Conservation (phyloP, 139 green algal species). For the Tetradesmus lagerheimii region DNA sequence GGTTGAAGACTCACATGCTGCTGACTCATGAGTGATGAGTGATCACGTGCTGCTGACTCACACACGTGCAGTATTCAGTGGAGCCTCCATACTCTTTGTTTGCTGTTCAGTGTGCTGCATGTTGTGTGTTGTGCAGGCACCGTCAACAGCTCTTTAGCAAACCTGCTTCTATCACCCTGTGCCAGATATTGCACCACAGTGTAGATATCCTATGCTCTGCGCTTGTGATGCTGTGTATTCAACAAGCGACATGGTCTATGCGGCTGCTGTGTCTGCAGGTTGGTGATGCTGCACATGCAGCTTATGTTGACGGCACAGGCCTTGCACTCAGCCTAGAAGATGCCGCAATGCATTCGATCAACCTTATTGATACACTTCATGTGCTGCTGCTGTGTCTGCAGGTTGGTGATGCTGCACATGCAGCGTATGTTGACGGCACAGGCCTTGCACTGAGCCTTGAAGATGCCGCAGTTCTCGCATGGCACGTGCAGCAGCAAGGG, state of each 20-base stretch:
- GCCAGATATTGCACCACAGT: no score
- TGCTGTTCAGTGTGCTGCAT: not conserved
- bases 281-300: not conserved
- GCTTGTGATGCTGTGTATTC: no score
- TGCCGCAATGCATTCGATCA: no score
- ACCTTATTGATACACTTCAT: not conserved
- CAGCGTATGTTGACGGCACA: constrained; percentile 33
- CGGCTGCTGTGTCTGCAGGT: not conserved
- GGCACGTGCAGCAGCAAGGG: constrained; percentile 34
- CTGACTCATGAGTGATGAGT: no score
- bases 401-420: constrained; percentile 27
- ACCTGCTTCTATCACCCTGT: no score
- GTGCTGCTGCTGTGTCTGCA: not conserved
- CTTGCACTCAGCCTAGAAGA: no score
- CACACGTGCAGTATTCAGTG: no score
- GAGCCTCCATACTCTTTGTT: no score
- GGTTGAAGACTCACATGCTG: not conserved
- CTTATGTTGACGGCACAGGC: not conserved
- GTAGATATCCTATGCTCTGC: no score
- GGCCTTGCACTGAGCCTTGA: constrained; percentile 14
- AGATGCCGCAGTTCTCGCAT: constrained; percentile 39
- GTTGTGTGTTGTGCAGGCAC: not conserved
- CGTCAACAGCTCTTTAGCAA: not conserved
- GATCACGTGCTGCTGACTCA: no score
- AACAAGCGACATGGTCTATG: no score